These are phyloP conservation scores for Umbilicus rupestris DNA, from an alignment of 164 flowering plant genomes.

Conservation along the genomic window DNA sequence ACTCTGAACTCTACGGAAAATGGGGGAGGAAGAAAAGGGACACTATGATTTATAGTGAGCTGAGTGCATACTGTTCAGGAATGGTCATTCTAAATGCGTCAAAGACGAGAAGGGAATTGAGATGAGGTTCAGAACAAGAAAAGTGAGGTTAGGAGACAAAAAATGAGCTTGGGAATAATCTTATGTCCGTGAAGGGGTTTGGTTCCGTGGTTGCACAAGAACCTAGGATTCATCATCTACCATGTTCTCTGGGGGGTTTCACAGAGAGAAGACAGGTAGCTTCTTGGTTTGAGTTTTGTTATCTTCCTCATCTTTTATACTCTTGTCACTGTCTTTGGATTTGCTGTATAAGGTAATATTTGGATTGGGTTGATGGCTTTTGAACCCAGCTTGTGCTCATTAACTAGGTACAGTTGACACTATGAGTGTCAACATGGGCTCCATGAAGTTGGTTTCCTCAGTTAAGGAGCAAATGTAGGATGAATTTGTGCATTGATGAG, in stretches of 20 bases:
- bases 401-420: background rate
- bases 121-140: too few relatives aligned
- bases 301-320: background rate
- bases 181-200: too few relatives aligned
- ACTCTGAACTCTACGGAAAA: background rate
- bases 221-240: too few relatives aligned
- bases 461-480: background rate
- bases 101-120: too few relatives aligned
- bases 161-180: too few relatives aligned
- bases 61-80: too few relatives aligned
- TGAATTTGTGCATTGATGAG: background rate
- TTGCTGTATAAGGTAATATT: background rate
- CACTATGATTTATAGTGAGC: too few relatives aligned
- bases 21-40: background rate
- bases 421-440: background rate
- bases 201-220: too few relatives aligned
- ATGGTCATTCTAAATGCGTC: too few relatives aligned
- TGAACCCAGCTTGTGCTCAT: background rate
- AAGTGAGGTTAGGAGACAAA: too few relatives aligned
- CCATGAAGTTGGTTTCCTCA: background rate
- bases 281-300: background rate
- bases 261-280: background rate
- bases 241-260: background rate
- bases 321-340: background rate
- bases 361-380: background rate